phyloP scores from a whole-genome alignment of 805 yeast genomes.

The Zygosaccharomyces bailii region DNA sequence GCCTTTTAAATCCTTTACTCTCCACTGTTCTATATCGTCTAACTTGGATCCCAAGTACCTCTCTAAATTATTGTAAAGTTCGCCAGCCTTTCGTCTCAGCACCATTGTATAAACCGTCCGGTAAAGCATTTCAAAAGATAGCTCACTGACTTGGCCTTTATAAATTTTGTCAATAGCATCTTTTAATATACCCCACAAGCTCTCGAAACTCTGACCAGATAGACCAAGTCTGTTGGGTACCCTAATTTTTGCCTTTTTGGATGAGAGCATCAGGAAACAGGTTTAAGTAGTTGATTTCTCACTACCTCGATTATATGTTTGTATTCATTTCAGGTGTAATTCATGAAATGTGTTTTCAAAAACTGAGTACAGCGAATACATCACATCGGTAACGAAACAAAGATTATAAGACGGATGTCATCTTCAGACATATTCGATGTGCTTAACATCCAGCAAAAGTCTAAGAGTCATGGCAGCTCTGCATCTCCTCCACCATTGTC shows the following conservation, averaged over 20 bases:
- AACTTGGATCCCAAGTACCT: conserved; percentile 16
- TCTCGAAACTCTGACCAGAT: conserved; percentile 49
- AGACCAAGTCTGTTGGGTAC: conserved; percentile 53
- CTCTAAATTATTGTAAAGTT: conserved; percentile 15
- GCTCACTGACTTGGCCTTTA: conserved; percentile 62
- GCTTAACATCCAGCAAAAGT: conserved; percentile 53
- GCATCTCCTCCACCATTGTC: conserved; percentile 20
- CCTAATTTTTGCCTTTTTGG: conserved; percentile 51
- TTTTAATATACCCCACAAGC: conserved; percentile 62
- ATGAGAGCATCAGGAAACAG: conserved; percentile 3
- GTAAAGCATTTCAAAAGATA: conserved; percentile 81
- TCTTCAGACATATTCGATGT: conserved; percentile 73
- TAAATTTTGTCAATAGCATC: conserved; percentile 72
- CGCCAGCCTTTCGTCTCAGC: conserved; percentile 33
- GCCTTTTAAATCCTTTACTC: conserved; percentile 15
- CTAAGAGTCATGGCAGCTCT: conserved; percentile 23
- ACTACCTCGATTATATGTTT: not conserved
- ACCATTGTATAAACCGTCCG: conserved; percentile 76
- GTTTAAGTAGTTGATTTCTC: not conserved
- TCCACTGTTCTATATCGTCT: conserved; percentile 4
- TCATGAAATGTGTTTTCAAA: not conserved
- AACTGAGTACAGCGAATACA: not conserved
- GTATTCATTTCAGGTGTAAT: not conserved
- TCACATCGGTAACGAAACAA: not conserved
- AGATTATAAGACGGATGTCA: conserved; percentile 27